phyloP scores from a whole-genome alignment of 495 filamentous ascomycete genomes.

The Podospora appendiculata region DNA sequence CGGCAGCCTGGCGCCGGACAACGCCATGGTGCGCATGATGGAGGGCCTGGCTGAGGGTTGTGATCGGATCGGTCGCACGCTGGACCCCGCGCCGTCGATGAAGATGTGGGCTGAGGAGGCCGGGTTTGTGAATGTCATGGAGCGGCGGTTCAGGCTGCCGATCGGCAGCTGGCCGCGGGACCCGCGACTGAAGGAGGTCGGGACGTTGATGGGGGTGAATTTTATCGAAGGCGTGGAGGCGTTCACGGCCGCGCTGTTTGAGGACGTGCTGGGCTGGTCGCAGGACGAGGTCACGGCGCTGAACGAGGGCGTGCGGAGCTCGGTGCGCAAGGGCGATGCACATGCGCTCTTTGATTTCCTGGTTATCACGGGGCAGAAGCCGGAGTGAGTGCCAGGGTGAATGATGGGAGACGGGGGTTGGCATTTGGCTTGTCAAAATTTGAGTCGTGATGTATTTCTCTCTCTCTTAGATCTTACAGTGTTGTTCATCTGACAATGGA shows the following conservation, averaged over 20 bases:
- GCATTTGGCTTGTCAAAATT: not conserved
- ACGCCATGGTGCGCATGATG: conserved; percentile 30
- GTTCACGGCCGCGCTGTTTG: conserved; percentile 22
- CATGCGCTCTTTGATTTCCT: conserved; percentile 17
- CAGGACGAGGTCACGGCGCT: conserved; percentile 23
- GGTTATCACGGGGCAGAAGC: conserved; percentile 13
- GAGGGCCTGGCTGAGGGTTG: conserved; percentile 24
- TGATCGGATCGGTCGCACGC: conserved; percentile 17
- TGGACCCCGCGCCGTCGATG: conserved; percentile 11
- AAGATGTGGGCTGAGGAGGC: conserved; percentile 21
- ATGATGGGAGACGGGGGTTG: not conserved
- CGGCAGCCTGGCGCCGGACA: conserved; percentile 24
- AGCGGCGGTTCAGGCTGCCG: conserved; percentile 25
- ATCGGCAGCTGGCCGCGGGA: conserved; percentile 39
- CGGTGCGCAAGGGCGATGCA: conserved; percentile 11
- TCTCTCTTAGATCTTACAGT: too few species aligned
- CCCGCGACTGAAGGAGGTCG: conserved; percentile 40
- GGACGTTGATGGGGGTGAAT: conserved; percentile 28
- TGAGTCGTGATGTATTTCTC: too few species aligned
- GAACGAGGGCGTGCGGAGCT: conserved; percentile 17
- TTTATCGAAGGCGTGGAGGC: conserved; percentile 23
- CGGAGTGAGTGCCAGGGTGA: not conserved
- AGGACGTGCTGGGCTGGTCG: conserved; percentile 23
- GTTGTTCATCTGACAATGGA: too few species aligned
- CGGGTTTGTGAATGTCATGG: conserved; percentile 29